A percentile compares a stretch with the other conserved stretches of the same genome.
Evolutionary conservation across 768 basidiomycete species (phyloP).

Genomic region (Termitomyces sp.): DNA sequence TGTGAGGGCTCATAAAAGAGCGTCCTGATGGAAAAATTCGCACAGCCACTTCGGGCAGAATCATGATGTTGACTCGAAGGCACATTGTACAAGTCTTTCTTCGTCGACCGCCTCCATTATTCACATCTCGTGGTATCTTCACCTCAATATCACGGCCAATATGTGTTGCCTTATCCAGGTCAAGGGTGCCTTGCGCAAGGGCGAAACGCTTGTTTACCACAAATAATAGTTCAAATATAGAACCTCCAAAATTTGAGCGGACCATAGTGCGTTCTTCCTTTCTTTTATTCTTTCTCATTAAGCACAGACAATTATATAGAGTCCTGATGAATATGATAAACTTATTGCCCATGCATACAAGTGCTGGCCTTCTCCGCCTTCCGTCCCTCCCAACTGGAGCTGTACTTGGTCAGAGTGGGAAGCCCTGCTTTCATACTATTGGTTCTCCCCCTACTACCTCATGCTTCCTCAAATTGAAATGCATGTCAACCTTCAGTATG

Average conservation of each 20-base stretch:
- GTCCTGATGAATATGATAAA: neutral
- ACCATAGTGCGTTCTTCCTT: constrained; percentile 4
- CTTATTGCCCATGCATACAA: constrained; percentile 18
- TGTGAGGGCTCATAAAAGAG: too few species aligned
- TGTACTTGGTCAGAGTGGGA: constrained; percentile 26
- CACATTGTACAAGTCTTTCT: too few species aligned
- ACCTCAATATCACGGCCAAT: neutral
- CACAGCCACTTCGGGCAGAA: too few species aligned
- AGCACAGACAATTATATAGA: neutral
- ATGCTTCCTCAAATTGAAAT: constrained; percentile 33
- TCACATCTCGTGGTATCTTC: neutral
- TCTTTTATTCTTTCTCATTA: neutral
- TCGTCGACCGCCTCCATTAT: neutral
- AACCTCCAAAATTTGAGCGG: too few species aligned
- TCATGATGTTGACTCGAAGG: constrained; percentile 6
- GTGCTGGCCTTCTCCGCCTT: constrained; percentile 22
- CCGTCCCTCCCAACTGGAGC: constrained; percentile 27
- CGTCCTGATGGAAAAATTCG: too few species aligned
- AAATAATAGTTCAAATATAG: too few species aligned
- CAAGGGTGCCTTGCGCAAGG: neutral
- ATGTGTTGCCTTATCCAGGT: neutral
- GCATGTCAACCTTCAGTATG: constrained; percentile 28
- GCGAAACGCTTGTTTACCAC: neutral
- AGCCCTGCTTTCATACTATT: constrained; percentile 29
- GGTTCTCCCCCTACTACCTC: constrained; percentile 31